These are phyloP conservation scores for Cladophialophora chaetospira DNA, from an alignment of 2,329 filamentous ascomycete species.

Conservation along the genomic window DNA sequence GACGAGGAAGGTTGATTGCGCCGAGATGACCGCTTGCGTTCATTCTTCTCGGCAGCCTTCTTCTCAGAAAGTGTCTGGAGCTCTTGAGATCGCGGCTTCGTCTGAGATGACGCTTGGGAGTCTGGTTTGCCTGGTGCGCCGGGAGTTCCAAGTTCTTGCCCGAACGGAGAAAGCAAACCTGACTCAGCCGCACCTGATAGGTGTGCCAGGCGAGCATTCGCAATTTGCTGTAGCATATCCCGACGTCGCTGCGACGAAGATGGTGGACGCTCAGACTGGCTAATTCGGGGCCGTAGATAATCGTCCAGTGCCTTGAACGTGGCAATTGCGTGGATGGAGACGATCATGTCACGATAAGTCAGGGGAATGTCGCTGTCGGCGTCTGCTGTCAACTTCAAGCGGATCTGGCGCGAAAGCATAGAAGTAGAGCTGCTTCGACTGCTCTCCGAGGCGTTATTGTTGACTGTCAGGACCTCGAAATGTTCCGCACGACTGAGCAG, in stretches of 20 bases:
- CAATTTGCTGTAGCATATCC: constrained; percentile 70
- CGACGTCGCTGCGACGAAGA: constrained; percentile 61
- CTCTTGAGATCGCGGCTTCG: constrained; percentile 32
- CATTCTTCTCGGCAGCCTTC: constrained; percentile 41
- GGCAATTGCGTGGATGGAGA: constrained; percentile 96
- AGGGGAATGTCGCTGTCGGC: constrained; percentile 88
- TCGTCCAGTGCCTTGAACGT: constrained; percentile 97
- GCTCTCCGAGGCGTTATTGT: constrained; percentile 86
- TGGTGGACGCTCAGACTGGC: constrained; percentile 72
- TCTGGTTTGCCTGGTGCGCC: constrained; percentile 13
- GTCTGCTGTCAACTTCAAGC: constrained; percentile 83
- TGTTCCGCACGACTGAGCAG: constrained; percentile 94
- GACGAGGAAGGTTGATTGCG: constrained; percentile 56
- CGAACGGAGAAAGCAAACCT: constrained; percentile 34
- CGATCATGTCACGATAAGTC: constrained; percentile 91
- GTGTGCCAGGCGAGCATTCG: constrained; percentile 67
- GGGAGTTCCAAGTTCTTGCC: constrained; percentile 27
- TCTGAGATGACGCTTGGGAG: constrained; percentile 47
- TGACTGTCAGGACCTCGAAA: constrained; percentile 95
- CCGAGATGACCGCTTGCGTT: constrained; percentile 64
- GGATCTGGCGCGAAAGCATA: constrained; percentile 94
- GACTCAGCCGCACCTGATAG: constrained; percentile 41
- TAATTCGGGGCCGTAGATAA: constrained; percentile 88
- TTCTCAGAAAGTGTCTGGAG: constrained; percentile 16
- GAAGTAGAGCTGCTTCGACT: constrained; percentile 88